phyloP scores from a whole-genome alignment of 306 rosid genomes.

The Coriaria nepalensis region DNA sequence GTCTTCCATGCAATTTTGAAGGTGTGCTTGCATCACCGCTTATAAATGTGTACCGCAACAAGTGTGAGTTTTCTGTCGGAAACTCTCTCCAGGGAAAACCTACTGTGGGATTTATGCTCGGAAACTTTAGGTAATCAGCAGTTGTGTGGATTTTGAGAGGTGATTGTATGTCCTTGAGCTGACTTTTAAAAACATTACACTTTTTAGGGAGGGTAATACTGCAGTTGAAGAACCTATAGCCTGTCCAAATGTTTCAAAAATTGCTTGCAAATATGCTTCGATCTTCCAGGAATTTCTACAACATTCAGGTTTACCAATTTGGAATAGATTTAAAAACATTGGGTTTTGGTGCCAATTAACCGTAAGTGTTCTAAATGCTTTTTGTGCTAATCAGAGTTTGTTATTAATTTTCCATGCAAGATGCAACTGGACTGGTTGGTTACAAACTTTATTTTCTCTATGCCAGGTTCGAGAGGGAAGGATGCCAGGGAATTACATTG shows the following conservation, averaged over 20 bases:
- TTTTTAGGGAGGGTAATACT: slow-evolving; percentile 86
- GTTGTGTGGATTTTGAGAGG: slow-evolving; percentile 14
- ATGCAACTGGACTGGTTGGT: background rate
- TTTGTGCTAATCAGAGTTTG: background rate
- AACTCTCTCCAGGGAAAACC: slow-evolving; percentile 61
- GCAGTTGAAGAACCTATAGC: slow-evolving; percentile 84
- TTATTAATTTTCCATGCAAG: no score
- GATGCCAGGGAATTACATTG: slow-evolving; percentile 29
- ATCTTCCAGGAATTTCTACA: slow-evolving; percentile 83
- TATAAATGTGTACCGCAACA: slow-evolving; percentile 82
- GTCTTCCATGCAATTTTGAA: slow-evolving; percentile 80
- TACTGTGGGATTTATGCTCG: slow-evolving; percentile 93
- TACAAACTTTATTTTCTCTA: slow-evolving; percentile 8
- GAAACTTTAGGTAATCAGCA: slow-evolving; percentile 72
- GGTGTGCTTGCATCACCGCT: slow-evolving; percentile 80
- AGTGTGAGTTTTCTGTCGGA: slow-evolving; percentile 93
- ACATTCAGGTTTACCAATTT: slow-evolving; percentile 57
- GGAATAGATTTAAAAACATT: slow-evolving; percentile 83
- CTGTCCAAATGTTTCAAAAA: slow-evolving; percentile 77
- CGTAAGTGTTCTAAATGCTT: slow-evolving; percentile 21
- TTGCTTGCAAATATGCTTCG: slow-evolving; percentile 65
- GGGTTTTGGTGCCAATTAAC: slow-evolving; percentile 98
- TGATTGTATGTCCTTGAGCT: slow-evolving; percentile 9
- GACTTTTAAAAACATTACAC: slow-evolving; percentile 15
- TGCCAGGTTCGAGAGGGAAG: slow-evolving; percentile 91